Conservation (phyloP, 306 rosid genomes). For the Ceratonia siliqua region DNA sequence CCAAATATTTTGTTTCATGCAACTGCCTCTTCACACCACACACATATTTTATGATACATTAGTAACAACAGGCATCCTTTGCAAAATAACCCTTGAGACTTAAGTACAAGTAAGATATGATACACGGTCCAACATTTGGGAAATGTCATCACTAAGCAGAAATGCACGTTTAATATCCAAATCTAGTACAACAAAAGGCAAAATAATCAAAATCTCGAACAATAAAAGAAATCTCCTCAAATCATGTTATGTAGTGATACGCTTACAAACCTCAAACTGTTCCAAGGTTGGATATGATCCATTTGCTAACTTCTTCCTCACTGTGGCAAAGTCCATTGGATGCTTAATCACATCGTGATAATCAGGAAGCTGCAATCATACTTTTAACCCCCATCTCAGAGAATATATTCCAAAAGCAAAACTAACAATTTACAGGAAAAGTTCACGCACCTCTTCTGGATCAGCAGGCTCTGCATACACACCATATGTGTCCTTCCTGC, state of each 20-base stretch:
- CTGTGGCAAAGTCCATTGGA: conserved; percentile 97
- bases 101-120: not conserved
- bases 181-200: not conserved
- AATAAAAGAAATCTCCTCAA: conserved; percentile 6
- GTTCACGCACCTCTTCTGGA: conserved; percentile 82
- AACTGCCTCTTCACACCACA: not conserved
- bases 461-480: conserved; percentile 98
- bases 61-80: not conserved
- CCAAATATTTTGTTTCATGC: not conserved
- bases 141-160: not conserved
- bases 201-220: conserved; percentile 28
- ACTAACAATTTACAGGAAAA: conserved; percentile 15
- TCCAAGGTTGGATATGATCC: conserved; percentile 82
- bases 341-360: conserved; percentile 84
- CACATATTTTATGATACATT: not conserved
- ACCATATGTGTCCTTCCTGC: conserved; percentile 96
- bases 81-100: not conserved
- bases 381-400: conserved; percentile 27
- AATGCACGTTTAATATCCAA: conserved; percentile 14
- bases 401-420: conserved; percentile 33
- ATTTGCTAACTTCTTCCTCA: conserved; percentile 76
- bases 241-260: not conserved
- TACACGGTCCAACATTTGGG: not conserved
- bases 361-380: conserved; percentile 87
- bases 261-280: conserved; percentile 78